Evolutionary conservation across 129 eudicot genomes (phyloP).

Genomic region (Gnaphalium uliginosum): DNA sequence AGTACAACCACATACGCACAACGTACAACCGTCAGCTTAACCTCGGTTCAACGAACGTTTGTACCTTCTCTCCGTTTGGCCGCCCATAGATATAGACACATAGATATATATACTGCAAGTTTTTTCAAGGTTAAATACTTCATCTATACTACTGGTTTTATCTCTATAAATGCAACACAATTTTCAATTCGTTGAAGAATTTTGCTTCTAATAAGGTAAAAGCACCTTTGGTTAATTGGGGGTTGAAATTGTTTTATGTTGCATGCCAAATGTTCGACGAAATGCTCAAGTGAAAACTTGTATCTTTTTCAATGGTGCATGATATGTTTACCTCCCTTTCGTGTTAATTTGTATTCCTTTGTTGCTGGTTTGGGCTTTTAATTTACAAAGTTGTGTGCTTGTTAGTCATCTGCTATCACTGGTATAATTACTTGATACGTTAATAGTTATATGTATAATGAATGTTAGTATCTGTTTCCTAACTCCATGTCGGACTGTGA

Average conservation of each 20-base stretch:
- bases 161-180: constrained; percentile 41
- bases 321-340: not conserved
- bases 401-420: not conserved
- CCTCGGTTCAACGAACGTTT: not conserved
- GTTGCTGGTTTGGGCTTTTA: not conserved
- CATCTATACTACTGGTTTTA: not conserved
- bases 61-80: not conserved
- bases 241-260: not conserved
- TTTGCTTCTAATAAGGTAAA: constrained; percentile 15
- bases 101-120: not conserved
- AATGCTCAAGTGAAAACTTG: not conserved
- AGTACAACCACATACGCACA: not conserved
- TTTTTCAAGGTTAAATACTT: not conserved
- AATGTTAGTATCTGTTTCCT: not conserved
- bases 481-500: not conserved
- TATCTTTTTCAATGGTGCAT: not conserved
- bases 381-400: constrained; percentile 18
- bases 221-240: not conserved
- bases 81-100: not conserved
- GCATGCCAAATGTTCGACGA: constrained; percentile 24
- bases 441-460: not conserved
- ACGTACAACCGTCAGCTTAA: not conserved
- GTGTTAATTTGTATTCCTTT: not conserved
- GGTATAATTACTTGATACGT: not conserved
- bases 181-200: constrained; percentile 3